Evolutionary conservation across 1,284 basidiomycete genomes (phyloP), one percentile per base, ranked within the genome.

Genomic region (Moesziomyces parantarcticus): DNA sequence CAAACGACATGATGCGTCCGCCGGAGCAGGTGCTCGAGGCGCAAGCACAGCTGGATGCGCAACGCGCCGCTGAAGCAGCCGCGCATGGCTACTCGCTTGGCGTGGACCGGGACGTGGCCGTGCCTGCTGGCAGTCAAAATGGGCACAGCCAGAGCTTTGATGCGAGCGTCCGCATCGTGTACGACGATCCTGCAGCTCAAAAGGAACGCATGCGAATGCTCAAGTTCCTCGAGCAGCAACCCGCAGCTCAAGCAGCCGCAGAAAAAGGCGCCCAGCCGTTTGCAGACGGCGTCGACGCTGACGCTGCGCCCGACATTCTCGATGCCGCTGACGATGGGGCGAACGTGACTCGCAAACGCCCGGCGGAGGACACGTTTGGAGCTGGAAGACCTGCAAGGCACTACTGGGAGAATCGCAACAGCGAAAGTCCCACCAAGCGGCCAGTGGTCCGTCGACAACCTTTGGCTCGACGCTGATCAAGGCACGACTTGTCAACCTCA

Each of bases 151-250:
- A 49, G 23, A 23, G 41, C 42, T 65, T 65, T n/a, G 66, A 75
- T 21, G 54, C 62, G 20, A 66, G 66, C 26, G 36, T 70, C 3
- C 61, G 68, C 18, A 63, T 79, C 40, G 58, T 74, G n/a, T 79
- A 76, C 46, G 70, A 79, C 47, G 77, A 79, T 45, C 73, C 75
- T 3, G 68, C 68, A 1, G 77, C 67, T 3, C 49, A 60, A 34
- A 57, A 56, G 29, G 73, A 79, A 51, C 63, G 65, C 14, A 58
- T 42, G 8, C 53, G 56, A n/a, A 51, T 79, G 39, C 25, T 67
- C 22, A 73, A 70, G 47, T 65, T 78, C 45, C 65, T 78, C 22
- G 74, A 59, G 18, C 54, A 59, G 43, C 45, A 67, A 22, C 47
- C 58, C 7, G 48, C 26, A 1, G 44, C 56, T 3, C 26, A 13